Base-by-base conservation (phyloP, 805 yeast genomes). In the Teunomyces funiuensis region DNA sequence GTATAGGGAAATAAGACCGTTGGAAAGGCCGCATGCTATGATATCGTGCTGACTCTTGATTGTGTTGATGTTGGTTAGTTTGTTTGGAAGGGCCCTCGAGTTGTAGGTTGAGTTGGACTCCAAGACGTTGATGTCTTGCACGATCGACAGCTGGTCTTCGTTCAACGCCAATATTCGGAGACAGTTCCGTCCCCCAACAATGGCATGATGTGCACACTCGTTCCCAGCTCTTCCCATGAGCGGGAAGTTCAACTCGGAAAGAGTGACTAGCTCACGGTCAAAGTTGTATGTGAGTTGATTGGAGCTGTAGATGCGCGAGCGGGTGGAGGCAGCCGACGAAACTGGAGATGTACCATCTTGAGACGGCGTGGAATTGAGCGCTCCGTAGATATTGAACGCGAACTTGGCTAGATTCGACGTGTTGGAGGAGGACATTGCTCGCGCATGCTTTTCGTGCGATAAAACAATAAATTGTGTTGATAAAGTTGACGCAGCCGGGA, bases 361-460 rank as follows among this genome's bases (percentile, higher is more conserved):
- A 2, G 58, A 49, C 2, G 50, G 42, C 13, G 50, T 37, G 6
- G 46, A 45, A 6, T 48, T 44, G 9, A 60, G 50, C 14, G 64
- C 53, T 23, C 83, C 83, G 56, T 80, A 80, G 27, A 79, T 76
- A 50, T 78, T 76, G 63, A 76, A 79, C 0, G 85, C 83, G 57
- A 80, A 72, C 34, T 80, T 66, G 4, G 83, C 78, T 44, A 55
- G 55, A 42, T 49, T 39, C n/a, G 41, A 41, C 19, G 40, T 18
- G 29, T 39, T 40, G 26, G 29, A 11, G 19, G 40, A 37, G 16
- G 46, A 39, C 45, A 42, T 42, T 8, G 28, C n/a, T 27, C 29
- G 16, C 18, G n/a, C 8, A 27, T n/a, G 16, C 16, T 13, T 15
- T 28, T 28, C 30, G 30, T 16, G 30, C 1, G 17, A 27, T 13